Percentiles rank a stretch among this genome's conserved stretches.
Evolutionary conservation across 1,284 basidiomycete genomes (phyloP).

Genomic region (Cutaneotrichosporon sp.): DNA sequence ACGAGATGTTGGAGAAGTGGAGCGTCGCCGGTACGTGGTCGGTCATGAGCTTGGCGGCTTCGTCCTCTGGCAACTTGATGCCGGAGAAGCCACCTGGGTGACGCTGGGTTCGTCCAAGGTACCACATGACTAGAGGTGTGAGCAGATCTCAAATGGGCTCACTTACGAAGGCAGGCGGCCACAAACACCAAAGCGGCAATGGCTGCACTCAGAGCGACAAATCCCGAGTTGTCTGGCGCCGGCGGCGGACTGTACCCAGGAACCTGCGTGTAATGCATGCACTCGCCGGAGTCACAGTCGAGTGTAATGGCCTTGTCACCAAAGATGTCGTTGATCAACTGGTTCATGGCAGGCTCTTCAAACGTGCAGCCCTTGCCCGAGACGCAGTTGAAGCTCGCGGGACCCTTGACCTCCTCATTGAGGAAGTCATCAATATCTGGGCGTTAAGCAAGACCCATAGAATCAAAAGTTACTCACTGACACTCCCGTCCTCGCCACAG

Average conservation of each 20-base stretch:
- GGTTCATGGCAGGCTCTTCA: slow-evolving; percentile 93
- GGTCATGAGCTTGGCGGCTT: slow-evolving; percentile 77
- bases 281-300: slow-evolving; percentile 83
- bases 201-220: slow-evolving; percentile 77
- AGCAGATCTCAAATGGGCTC: not conserved
- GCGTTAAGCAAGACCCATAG: not conserved
- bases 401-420: slow-evolving; percentile 81
- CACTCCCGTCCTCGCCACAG: slow-evolving; percentile 90
- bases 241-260: slow-evolving; percentile 81
- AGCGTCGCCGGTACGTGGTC: slow-evolving; percentile 90
- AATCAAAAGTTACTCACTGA: slow-evolving; percentile 58
- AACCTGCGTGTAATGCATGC: slow-evolving; percentile 86
- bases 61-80: slow-evolving; percentile 72
- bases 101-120: slow-evolving; percentile 66
- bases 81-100: slow-evolving; percentile 61
- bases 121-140: slow-evolving; percentile 69
- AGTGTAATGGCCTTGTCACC: slow-evolving; percentile 86
- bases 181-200: slow-evolving; percentile 62
- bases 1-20: slow-evolving; percentile 79
- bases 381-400: slow-evolving; percentile 79
- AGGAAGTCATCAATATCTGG: slow-evolving; percentile 92
- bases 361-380: slow-evolving; percentile 71
- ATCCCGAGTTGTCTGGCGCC: slow-evolving; percentile 70
- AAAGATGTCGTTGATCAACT: slow-evolving; percentile 86
- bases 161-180: slow-evolving; percentile 47